phyloP scores from a whole-genome alignment of 1,284 basidiomycete species.

The Naganishia sp. region DNA sequence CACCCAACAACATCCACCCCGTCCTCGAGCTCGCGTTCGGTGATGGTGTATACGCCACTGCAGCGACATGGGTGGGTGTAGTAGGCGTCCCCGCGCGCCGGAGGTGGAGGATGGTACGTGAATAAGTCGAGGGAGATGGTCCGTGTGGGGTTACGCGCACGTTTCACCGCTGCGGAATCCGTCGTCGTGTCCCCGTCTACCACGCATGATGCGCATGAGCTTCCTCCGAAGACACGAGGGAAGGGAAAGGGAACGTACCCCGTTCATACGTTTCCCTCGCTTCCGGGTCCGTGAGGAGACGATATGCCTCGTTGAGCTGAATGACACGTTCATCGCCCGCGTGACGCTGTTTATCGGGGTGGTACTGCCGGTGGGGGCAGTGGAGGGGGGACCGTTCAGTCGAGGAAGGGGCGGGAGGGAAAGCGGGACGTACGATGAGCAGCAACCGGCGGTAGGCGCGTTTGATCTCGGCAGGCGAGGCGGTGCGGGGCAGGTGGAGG shows the following conservation, averaged over 20 bases:
- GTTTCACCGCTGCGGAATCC: conserved; percentile 4
- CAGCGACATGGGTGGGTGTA: conserved; percentile 55
- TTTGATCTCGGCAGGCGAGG: conserved; percentile 43
- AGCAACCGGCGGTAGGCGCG: conserved; percentile 48
- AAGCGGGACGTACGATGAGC: conserved; percentile 40
- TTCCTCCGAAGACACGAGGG: no score
- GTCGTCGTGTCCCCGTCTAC: neutral
- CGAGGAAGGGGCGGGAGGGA: neutral
- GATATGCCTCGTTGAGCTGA: conserved; percentile 51
- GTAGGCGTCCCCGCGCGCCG: conserved; percentile 38
- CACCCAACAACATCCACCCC: conserved; percentile 55
- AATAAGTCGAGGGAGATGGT: conserved; percentile 47
- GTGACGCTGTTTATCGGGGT: conserved; percentile 45
- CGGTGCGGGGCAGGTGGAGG: conserved; percentile 43
- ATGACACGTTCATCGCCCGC: conserved; percentile 38
- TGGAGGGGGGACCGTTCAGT: neutral
- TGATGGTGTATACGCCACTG: conserved; percentile 49
- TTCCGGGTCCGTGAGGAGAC: conserved; percentile 41
- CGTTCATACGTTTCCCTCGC: conserved; percentile 14
- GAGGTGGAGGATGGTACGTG: conserved; percentile 36
- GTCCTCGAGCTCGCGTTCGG: conserved; percentile 50
- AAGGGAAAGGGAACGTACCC: neutral
- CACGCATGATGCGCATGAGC: no score
- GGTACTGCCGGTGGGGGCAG: conserved; percentile 36
- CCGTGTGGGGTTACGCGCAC: conserved; percentile 26